Evolutionary conservation across 192 early-diverging fungal genomes (phyloP).

Genomic region (Backusella sp.): DNA sequence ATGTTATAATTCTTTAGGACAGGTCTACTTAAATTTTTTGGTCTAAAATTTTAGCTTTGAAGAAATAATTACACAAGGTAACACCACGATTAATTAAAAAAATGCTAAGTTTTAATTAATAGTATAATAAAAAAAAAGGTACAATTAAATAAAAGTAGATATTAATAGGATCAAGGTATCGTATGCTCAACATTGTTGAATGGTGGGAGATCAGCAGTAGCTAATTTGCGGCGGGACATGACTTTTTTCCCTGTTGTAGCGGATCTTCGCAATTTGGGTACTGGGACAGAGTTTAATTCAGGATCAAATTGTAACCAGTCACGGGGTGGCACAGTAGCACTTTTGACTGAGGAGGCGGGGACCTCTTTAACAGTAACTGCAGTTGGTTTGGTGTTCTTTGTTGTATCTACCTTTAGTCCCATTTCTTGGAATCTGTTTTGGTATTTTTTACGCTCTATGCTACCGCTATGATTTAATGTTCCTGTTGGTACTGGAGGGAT

Average conservation of each 20-base stretch:
- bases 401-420: slow-evolving; percentile 12
- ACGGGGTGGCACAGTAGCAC: slow-evolving; percentile 13
- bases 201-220: background rate
- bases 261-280: slow-evolving; percentile 7
- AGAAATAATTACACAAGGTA: background rate
- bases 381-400: background rate
- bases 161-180: background rate
- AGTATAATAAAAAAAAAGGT: background rate
- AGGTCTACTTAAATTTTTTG: background rate
- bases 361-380: background rate
- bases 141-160: background rate
- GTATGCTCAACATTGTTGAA: background rate
- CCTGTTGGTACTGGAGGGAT: background rate
- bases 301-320: slow-evolving; percentile 15
- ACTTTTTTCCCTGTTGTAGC: slow-evolving; percentile 8
- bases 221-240: background rate
- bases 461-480: background rate
- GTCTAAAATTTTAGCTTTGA: background rate
- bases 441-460: slow-evolving; percentile 11
- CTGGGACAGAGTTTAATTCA: slow-evolving; percentile 10
- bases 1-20: background rate
- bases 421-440: slow-evolving; percentile 5
- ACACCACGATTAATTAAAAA: background rate
- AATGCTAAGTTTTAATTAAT: background rate
- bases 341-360: slow-evolving; percentile 1